Evolutionary conservation across 2,329 filamentous ascomycete species (phyloP).

Genomic region (Ophiostoma montium): DNA sequence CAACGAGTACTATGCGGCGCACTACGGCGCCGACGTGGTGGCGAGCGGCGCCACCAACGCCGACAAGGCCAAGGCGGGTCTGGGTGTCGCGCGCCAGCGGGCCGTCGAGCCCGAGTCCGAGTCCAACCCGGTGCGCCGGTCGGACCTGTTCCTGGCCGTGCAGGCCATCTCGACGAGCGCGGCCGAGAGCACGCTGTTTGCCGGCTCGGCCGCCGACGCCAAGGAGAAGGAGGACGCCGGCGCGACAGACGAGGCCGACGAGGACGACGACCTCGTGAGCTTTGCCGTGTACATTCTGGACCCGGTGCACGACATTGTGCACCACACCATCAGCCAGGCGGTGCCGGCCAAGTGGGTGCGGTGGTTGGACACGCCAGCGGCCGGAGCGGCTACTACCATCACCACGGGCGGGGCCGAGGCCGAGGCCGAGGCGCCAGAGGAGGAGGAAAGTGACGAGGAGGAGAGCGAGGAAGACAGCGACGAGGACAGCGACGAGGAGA

Average conservation of each 20-base stretch:
- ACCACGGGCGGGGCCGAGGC: slow-evolving; percentile 19
- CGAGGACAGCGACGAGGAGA: neutral
- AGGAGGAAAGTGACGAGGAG: slow-evolving; percentile 18
- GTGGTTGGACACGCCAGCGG: slow-evolving; percentile 73
- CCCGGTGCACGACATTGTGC: slow-evolving; percentile 81
- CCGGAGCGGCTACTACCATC: slow-evolving; percentile 37
- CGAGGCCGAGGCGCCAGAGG: slow-evolving; percentile 1
- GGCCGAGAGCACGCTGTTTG: slow-evolving; percentile 43
- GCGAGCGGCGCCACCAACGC: neutral
- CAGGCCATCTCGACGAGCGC: slow-evolving; percentile 54
- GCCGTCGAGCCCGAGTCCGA: slow-evolving; percentile 70
- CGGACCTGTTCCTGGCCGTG: slow-evolving; percentile 89
- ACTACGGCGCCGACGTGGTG: slow-evolving; percentile 44
- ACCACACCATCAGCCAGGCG: slow-evolving; percentile 67
- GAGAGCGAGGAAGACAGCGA: slow-evolving; percentile 15
- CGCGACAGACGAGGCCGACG: slow-evolving; percentile 39
- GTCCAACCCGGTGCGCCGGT: slow-evolving; percentile 78
- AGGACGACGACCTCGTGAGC: slow-evolving; percentile 55
- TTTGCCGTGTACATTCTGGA: slow-evolving; percentile 76
- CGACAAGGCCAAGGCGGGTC: slow-evolving; percentile 28
- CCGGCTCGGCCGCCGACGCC: slow-evolving; percentile 31
- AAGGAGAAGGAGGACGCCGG: slow-evolving; percentile 47
- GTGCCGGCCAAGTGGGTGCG: slow-evolving; percentile 75
- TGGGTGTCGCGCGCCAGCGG: slow-evolving; percentile 66
- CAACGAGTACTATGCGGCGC: slow-evolving; percentile 63